phyloP scores from a whole-genome alignment of 768 basidiomycete genomes.

The Russula foetens region DNA sequence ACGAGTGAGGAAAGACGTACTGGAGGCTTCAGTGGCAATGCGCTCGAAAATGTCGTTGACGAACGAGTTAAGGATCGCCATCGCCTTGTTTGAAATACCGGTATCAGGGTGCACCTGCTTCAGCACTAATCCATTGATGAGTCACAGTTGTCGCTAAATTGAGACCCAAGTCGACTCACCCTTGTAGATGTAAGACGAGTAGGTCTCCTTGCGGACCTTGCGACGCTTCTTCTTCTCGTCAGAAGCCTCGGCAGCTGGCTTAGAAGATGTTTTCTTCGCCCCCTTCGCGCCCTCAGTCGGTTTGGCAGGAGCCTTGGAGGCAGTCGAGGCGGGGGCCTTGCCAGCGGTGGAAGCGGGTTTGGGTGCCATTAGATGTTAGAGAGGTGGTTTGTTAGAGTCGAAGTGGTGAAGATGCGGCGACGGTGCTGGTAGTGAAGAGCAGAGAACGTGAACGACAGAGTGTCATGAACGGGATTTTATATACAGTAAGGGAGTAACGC shows the following conservation, averaged over 20 bases:
- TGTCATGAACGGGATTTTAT: slow-evolving; percentile 24
- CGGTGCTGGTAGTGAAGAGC: background rate
- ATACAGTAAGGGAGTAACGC: slow-evolving; percentile 25
- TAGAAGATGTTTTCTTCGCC: slow-evolving; percentile 67
- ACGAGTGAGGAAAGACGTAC: slow-evolving; percentile 35
- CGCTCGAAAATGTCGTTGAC: slow-evolving; percentile 95
- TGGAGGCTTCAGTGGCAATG: slow-evolving; percentile 87
- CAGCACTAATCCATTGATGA: slow-evolving; percentile 46
- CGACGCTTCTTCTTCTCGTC: slow-evolving; percentile 81
- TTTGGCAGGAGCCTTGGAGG: slow-evolving; percentile 68
- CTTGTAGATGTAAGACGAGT: slow-evolving; percentile 90
- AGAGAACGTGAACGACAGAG: slow-evolving; percentile 18
- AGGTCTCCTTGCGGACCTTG: slow-evolving; percentile 85
- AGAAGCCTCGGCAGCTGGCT: slow-evolving; percentile 49
- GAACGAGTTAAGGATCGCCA: slow-evolving; percentile 94
- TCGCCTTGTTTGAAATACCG: slow-evolving; percentile 98
- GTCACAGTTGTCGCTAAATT: background rate
- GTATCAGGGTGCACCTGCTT: slow-evolving; percentile 98
- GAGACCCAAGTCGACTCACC: slow-evolving; percentile 35
- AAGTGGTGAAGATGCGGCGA: slow-evolving; percentile 5
- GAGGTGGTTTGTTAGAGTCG: background rate
- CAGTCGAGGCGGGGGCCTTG: slow-evolving; percentile 65
- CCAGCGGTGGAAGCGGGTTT: slow-evolving; percentile 81
- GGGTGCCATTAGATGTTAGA: slow-evolving; percentile 43
- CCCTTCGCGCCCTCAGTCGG: slow-evolving; percentile 53